These are phyloP conservation scores for Neodidymelliopsis sp. DNA, from an alignment of 2,329 filamentous ascomycete genomes.

Conservation along the genomic window DNA sequence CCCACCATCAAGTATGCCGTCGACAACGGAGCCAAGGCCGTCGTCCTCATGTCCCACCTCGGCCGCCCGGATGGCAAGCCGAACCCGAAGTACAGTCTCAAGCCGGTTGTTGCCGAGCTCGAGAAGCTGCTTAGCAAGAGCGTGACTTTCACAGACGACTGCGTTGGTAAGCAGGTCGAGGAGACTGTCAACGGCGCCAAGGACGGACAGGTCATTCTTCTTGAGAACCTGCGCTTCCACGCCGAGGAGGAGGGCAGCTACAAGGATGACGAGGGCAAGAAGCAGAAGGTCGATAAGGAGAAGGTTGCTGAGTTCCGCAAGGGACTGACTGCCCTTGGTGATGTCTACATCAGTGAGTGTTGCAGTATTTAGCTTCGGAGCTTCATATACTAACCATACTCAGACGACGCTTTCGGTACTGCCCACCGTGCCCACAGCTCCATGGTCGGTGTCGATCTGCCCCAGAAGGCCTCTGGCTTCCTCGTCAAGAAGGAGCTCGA, in stretches of 20 bases:
- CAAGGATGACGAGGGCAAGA: constrained; percentile 94
- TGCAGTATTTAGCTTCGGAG: background rate
- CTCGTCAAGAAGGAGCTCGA: constrained; percentile 99
- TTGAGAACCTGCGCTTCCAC: constrained; percentile 99
- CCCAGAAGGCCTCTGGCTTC: constrained; percentile 97
- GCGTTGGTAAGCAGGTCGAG: constrained; percentile 88
- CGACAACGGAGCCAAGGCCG: constrained; percentile 88
- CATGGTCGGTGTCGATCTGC: constrained; percentile 96
- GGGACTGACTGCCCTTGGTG: constrained; percentile 90
- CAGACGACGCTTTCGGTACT: constrained; percentile 97
- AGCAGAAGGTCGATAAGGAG: constrained; percentile 95
- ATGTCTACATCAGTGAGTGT: constrained; percentile 89
- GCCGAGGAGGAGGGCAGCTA: constrained; percentile 96
- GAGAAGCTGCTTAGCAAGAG: constrained; percentile 87
- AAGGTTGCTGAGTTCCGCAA: constrained; percentile 94
- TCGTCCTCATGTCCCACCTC: constrained; percentile 98
- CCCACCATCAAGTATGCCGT: constrained; percentile 95
- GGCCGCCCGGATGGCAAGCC: constrained; percentile 90
- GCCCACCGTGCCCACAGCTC: constrained; percentile 98
- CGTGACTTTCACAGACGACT: constrained; percentile 90
- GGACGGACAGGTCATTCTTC: constrained; percentile 82
- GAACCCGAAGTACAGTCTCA: constrained; percentile 93
- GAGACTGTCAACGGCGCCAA: constrained; percentile 83
- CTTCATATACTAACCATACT: constrained; percentile 27
- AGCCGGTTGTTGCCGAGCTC: constrained; percentile 88